phyloP scores from a whole-genome alignment of 768 basidiomycete species.

The Lentinula sp. region DNA sequence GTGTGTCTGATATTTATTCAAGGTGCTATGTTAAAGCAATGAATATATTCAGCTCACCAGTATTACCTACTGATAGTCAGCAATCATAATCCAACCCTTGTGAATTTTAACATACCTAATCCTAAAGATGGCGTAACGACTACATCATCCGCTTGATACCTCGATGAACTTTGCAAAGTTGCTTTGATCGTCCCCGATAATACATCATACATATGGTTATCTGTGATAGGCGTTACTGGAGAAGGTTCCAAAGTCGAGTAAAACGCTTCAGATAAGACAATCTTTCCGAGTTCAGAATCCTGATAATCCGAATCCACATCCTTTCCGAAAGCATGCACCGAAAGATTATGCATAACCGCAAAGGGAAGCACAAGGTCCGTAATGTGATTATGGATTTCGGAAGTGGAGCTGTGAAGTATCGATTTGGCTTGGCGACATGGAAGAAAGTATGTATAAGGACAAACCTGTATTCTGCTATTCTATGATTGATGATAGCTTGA shows the following conservation, averaged over 20 bases:
- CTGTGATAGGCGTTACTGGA: constrained; percentile 30
- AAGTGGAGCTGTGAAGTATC: constrained; percentile 24
- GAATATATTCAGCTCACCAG: constrained; percentile 14
- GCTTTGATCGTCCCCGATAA: constrained; percentile 39
- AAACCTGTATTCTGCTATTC: constrained; percentile 35
- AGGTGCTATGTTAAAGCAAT: neutral
- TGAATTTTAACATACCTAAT: constrained; percentile 7
- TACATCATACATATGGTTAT: constrained; percentile 19
- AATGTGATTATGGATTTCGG: constrained; percentile 20
- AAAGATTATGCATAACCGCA: constrained; percentile 30
- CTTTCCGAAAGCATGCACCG: constrained; percentile 31
- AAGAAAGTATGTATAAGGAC: neutral
- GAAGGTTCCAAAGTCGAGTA: constrained; percentile 40
- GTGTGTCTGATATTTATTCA: constrained; percentile 20
- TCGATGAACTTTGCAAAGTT: constrained; percentile 22
- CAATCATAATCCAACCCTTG: neutral
- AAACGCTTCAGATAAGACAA: constrained; percentile 27
- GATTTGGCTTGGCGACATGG: neutral
- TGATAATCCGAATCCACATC: constrained; percentile 9
- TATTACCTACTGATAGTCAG: constrained; percentile 13
- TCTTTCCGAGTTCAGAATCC: constrained; percentile 17
- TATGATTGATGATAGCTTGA: constrained; percentile 44
- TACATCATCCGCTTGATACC: constrained; percentile 10
- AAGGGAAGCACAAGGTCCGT: constrained; percentile 24
- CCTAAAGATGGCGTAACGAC: constrained; percentile 22